Conservation (phyloP, 805 yeast species). For the Yarrowia sp. region DNA sequence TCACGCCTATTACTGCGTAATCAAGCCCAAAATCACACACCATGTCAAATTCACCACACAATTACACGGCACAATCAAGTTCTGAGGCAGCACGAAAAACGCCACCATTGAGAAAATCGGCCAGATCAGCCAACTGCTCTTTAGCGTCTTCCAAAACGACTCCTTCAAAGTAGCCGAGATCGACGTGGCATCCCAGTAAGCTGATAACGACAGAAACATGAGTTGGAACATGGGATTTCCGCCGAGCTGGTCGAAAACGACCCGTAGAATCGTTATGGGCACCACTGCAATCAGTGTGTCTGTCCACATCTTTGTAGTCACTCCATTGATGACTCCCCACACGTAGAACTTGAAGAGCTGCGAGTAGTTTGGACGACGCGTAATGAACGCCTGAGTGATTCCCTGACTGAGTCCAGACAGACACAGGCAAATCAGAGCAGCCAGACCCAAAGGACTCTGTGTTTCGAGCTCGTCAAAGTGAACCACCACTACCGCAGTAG, state of each 20-base stretch:
- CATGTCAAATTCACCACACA: conserved; percentile 33
- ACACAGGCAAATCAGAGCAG: conserved; percentile 20
- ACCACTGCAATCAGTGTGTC: conserved; percentile 36
- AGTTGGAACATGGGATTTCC: conserved; percentile 41
- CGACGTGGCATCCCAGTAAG: conserved; percentile 47
- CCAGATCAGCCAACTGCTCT: conserved; percentile 34
- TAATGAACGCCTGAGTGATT: conserved; percentile 34
- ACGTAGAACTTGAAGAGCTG: conserved; percentile 38
- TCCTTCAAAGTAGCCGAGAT: conserved; percentile 27
- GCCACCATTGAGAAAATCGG: conserved; percentile 33
- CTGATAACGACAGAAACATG: conserved; percentile 37
- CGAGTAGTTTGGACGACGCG: conserved; percentile 18
- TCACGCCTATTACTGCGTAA: conserved; percentile 16
- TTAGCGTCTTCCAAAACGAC: conserved; percentile 30
- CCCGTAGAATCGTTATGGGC: conserved; percentile 31
- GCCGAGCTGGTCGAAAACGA: conserved; percentile 38
- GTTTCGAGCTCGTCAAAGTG: conserved; percentile 16
- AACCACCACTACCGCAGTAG: neutral
- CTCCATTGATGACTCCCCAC: conserved; percentile 41
- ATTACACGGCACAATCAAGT: conserved; percentile 34
- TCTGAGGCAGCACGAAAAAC: conserved; percentile 32
- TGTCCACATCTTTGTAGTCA: conserved; percentile 40
- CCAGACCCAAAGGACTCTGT: conserved; percentile 1
- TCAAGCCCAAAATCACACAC: conserved; percentile 33
- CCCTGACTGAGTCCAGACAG: conserved; percentile 37